Conservation (phyloP, 495 filamentous ascomycete genomes). For the Lepidopterella palustris region DNA sequence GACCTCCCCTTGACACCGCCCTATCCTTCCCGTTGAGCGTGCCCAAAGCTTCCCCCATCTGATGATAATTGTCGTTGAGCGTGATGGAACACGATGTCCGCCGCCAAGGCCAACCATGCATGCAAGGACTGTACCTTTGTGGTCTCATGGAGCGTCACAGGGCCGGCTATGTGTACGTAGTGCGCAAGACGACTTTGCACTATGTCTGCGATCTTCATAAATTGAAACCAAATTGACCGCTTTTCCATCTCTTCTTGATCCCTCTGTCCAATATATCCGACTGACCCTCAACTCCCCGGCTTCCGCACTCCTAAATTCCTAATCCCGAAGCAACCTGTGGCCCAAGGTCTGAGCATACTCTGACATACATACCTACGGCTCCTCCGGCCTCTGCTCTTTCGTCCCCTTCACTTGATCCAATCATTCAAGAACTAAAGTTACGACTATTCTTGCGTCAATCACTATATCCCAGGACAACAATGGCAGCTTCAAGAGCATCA, state of each 20-base stretch:
- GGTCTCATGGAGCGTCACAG: background rate
- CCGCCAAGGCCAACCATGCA: background rate
- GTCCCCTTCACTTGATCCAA: background rate
- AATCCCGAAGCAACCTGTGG: no score
- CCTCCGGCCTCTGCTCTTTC: background rate
- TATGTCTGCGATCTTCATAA: background rate
- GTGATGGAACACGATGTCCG: background rate
- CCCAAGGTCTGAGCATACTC: no score
- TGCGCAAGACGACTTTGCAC: no score
- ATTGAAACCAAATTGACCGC: background rate
- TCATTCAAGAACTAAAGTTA: background rate
- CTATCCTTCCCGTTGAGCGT: background rate
- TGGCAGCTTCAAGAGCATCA: constrained; percentile 48
- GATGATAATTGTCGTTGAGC: background rate
- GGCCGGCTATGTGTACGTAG: no score
- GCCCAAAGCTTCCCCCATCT: background rate
- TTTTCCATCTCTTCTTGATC: background rate
- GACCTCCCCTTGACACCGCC: background rate
- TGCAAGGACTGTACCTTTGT: background rate
- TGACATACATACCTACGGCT: no score
- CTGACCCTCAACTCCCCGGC: background rate
- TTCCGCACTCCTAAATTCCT: no score
- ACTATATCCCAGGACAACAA: constrained; percentile 27
- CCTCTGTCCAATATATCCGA: background rate
- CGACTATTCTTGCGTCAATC: background rate